Evolutionary conservation across 2,329 filamentous ascomycete species (phyloP).

Genomic region (Xylariales sp.): DNA sequence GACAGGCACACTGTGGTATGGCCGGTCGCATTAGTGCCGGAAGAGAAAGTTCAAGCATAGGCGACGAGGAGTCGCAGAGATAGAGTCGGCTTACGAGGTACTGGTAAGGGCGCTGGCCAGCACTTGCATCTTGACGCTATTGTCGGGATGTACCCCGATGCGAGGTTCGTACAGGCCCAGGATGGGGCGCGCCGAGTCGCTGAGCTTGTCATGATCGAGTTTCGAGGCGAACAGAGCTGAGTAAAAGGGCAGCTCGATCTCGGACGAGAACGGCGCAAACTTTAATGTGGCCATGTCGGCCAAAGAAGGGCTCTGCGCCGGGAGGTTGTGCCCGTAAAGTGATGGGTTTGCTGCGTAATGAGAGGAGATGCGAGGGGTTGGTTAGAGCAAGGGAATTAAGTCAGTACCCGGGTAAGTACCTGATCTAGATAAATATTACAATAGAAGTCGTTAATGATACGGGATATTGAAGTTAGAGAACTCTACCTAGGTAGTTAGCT

Average conservation of each 20-base stretch:
- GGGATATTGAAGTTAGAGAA: too few relatives aligned
- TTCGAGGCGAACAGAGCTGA: conserved; percentile 91
- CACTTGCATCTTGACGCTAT: conserved; percentile 90
- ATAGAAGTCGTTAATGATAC: too few relatives aligned
- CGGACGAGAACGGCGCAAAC: conserved; percentile 91
- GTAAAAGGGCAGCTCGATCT: conserved; percentile 97
- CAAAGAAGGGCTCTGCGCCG: conserved; percentile 8
- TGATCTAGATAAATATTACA: background rate
- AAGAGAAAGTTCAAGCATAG: conserved; percentile 9
- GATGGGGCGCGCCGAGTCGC: conserved; percentile 89
- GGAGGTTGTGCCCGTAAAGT: background rate
- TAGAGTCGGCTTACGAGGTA: conserved; percentile 72
- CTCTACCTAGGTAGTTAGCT: too few relatives aligned
- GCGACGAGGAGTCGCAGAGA: conserved; percentile 19
- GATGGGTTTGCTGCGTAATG: background rate
- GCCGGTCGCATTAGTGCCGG: conserved; percentile 43
- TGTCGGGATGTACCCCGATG: conserved; percentile 74
- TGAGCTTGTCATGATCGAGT: conserved; percentile 96
- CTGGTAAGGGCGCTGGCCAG: conserved; percentile 86
- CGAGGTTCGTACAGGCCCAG: conserved; percentile 91
- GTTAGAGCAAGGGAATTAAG: too few relatives aligned
- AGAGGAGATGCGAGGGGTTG: background rate
- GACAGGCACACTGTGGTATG: conserved; percentile 67
- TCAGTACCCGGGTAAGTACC: background rate
- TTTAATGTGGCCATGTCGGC: conserved; percentile 59